Conservation (phyloP, 495 filamentous ascomycete species). For the Apiosordaria backusii region DNA sequence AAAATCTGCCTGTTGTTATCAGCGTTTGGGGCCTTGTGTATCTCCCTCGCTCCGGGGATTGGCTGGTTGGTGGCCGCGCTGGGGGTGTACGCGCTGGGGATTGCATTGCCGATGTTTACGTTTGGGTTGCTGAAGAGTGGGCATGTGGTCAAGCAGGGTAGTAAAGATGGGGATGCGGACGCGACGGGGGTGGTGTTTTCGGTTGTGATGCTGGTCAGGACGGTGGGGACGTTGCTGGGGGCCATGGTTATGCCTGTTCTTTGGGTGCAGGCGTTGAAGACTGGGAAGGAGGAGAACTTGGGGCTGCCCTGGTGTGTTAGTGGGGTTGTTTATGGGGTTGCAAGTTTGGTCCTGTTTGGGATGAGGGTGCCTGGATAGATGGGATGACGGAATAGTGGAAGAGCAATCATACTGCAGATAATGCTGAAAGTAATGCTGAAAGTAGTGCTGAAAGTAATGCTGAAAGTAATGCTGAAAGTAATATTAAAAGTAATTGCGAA, state of each 20-base stretch:
- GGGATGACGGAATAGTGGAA: no score
- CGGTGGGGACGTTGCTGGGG: conserved; percentile 41
- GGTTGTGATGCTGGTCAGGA: conserved; percentile 45
- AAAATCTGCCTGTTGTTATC: conserved; percentile 38
- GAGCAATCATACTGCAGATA: no score
- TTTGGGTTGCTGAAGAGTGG: conserved; percentile 34
- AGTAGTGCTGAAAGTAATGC: no score
- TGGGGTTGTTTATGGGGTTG: conserved; percentile 33
- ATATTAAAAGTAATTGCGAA: no score
- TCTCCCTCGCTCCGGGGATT: conserved; percentile 32
- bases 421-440: no score
- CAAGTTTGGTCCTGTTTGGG: conserved; percentile 11
- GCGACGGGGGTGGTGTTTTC: conserved; percentile 39
- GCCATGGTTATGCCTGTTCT: conserved; percentile 40
- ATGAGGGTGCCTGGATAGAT: conserved; percentile 12
- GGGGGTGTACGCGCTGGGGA: conserved; percentile 42
- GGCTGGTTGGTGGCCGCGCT: conserved; percentile 37
- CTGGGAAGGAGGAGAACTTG: conserved; percentile 17
- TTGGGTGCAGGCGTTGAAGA: conserved; percentile 36
- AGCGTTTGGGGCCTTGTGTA: conserved; percentile 39
- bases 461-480: no score
- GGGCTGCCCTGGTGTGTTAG: conserved; percentile 37
- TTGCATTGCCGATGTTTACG: conserved; percentile 45
- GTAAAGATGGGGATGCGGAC: no score
- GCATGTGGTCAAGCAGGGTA: background rate